Conservation (phyloP, 257 asterid species). For the Penstemon newberryi region DNA sequence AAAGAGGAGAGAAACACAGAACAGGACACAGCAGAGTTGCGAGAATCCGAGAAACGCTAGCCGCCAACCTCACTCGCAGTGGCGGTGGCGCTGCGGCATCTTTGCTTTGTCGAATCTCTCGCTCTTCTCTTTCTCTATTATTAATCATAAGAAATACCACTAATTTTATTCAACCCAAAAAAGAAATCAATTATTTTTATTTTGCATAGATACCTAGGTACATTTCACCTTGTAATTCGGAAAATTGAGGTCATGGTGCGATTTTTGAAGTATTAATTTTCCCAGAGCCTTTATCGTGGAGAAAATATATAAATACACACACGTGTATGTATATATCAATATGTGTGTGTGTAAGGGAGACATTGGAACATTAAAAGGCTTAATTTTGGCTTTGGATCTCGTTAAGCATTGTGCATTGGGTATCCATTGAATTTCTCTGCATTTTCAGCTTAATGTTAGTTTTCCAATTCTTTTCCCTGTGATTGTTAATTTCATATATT, state of each 20-base stretch:
- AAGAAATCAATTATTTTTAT: neutral
- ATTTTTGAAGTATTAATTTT: conserved; percentile 26
- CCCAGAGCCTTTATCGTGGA: conserved; percentile 31
- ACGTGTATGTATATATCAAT: conserved; percentile 34
- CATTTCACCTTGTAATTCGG: conserved; percentile 15
- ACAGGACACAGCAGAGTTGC: conserved; percentile 1
- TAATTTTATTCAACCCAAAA: neutral
- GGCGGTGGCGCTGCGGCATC: conserved; percentile 33
- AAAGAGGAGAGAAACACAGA: conserved; percentile 14
- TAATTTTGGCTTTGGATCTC: conserved; percentile 38
- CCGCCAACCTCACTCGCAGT: conserved; percentile 29
- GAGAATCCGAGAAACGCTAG: conserved; percentile 34
- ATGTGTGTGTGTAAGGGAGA: conserved; percentile 49
- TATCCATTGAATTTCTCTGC: neutral
- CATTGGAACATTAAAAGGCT: conserved; percentile 50
- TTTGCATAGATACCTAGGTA: neutral
- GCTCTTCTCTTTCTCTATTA: neutral
- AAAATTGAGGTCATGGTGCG: conserved; percentile 33
- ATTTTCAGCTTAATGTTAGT: neutral
- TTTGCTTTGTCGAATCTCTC: conserved; percentile 23
- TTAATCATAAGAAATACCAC: neutral
- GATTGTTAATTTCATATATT: no score
- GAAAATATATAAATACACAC: conserved; percentile 15
- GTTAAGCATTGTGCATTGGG: conserved; percentile 13
- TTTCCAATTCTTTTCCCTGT: neutral